These are phyloP conservation scores for Hypoxylon sp. DNA, from an alignment of 2,329 filamentous ascomycete genomes.

Conservation along the genomic window DNA sequence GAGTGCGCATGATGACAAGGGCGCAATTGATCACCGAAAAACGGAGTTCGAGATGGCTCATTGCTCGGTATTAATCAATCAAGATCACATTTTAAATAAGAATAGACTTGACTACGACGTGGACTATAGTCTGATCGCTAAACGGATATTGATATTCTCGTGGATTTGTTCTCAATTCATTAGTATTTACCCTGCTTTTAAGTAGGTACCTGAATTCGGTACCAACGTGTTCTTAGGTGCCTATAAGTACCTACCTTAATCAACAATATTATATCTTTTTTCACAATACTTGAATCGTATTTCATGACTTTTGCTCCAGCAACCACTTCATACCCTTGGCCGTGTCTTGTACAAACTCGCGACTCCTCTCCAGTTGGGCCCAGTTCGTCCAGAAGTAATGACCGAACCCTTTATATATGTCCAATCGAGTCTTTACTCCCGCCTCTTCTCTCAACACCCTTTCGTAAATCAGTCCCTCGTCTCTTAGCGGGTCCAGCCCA, in stretches of 20 bases:
- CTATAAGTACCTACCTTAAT: not conserved
- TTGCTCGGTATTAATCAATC: not conserved
- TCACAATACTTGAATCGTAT: not conserved
- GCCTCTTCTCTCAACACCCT: slow-evolving; percentile 60
- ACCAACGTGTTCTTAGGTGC: not conserved
- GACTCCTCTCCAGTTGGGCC: slow-evolving; percentile 45
- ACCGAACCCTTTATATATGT: slow-evolving; percentile 52
- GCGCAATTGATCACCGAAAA: slow-evolving; percentile 40
- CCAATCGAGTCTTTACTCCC: slow-evolving; percentile 60
- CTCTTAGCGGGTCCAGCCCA: slow-evolving; percentile 66
- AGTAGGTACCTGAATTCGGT: not conserved
- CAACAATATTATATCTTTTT: not conserved
- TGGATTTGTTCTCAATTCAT: not conserved
- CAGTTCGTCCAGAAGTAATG: slow-evolving; percentile 54
- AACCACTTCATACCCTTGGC: slow-evolving; percentile 49
- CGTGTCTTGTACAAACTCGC: slow-evolving; percentile 51
- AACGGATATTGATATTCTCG: not conserved
- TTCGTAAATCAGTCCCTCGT: slow-evolving; percentile 69
- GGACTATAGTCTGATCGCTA: not conserved
- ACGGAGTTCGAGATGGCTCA: slow-evolving; percentile 18
- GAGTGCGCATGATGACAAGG: slow-evolving; percentile 31
- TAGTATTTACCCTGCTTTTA: not conserved
- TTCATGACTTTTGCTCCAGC: slow-evolving; percentile 42
- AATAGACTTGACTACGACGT: not conserved
- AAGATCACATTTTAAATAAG: not conserved